Base-by-base conservation (phyloP, 2,329 filamentous ascomycete genomes). In the Colletotrichum australisinense region DNA sequence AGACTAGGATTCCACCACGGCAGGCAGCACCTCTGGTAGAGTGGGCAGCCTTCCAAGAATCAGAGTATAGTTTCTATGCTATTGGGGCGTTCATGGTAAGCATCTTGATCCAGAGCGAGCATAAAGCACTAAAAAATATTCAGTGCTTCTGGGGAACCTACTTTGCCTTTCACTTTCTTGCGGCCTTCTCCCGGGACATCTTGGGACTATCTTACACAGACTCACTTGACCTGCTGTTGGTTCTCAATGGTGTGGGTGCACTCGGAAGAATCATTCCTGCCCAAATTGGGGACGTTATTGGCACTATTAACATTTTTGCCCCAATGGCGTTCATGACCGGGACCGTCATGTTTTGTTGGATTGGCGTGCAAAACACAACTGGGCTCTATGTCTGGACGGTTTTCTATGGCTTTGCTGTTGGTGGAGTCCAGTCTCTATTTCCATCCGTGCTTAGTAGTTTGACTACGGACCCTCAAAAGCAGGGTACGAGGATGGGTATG, bases 131-230 rank as follows among this genome's bases (percentile, higher is more conserved):
- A 3, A 69, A 38, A 83, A 57, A 16, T 2, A 19, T 56, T 8
- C 53, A 83, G 79, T 86, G 86, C 68, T 89, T 89, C 78, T 83
- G 84, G 76, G 86, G 86, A 1, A 78, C 90, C 0, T 91, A 91
- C 75, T 87, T 91, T 67, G 86, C 86, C 4, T 91, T 90, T 77
- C 91, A 88, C 80, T 93, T 91, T 79, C 78, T 92, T 38, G 82
- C 86, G 0, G 83, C 86, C 0, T 91, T 85, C 79, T 84, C 83
- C 46, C 83, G 84, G 22, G 81, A 84, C 30, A 79, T 83, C 12
- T 79, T 88, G 35, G 77, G 79, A 1, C 73, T 73, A 3, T 71
- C 67, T 1, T 73, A 49, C 38, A 62, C 81, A 1, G 81, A 81
- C 49, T 83, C 86, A 1, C 83, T 87, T 69, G 80, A 85, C 68